Percentiles rank a stretch among this genome's conserved stretches.
Conservation (phyloP, 768 basidiomycete genomes). For the Cubamyces sp. region DNA sequence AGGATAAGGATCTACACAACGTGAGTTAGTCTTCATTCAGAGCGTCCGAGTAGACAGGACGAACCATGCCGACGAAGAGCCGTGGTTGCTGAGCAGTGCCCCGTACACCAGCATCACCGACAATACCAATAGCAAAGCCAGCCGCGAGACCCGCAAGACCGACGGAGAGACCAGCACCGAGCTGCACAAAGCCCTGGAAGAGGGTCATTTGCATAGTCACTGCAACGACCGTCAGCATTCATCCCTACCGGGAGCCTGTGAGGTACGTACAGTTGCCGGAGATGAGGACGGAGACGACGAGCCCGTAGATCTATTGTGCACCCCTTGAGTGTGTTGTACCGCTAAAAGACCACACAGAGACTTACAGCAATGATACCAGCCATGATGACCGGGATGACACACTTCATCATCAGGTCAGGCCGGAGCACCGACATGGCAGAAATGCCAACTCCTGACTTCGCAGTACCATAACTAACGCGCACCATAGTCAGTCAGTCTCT, state of each 20-base stretch:
- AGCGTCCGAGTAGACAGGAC: background rate
- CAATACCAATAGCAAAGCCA: constrained; percentile 97
- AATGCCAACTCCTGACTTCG: constrained; percentile 98
- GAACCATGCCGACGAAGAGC: constrained; percentile 93
- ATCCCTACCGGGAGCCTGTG: background rate
- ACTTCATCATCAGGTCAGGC: constrained; percentile 98
- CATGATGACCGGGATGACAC: constrained; percentile 97
- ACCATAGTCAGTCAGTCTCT: constrained; percentile 17
- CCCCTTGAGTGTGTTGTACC: background rate
- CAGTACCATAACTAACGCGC: constrained; percentile 86
- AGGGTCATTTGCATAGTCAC: constrained; percentile 83
- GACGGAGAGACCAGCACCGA: constrained; percentile 91
- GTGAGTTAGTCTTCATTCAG: background rate
- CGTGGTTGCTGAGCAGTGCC: constrained; percentile 97
- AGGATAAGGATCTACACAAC: constrained; percentile 84
- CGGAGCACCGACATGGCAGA: constrained; percentile 97
- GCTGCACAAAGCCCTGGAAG: constrained; percentile 91
- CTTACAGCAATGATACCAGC: constrained; percentile 99
- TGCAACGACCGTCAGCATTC: constrained; percentile 34
- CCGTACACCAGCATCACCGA: constrained; percentile 97
- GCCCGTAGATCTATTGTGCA: constrained; percentile 80
- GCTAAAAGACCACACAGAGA: constrained; percentile 25
- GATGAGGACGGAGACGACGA: constrained; percentile 99
- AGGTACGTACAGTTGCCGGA: constrained; percentile 74
- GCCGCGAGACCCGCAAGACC: constrained; percentile 95